Conservation (phyloP, 345 rosid genomes). For the Iberis pinnata region DNA sequence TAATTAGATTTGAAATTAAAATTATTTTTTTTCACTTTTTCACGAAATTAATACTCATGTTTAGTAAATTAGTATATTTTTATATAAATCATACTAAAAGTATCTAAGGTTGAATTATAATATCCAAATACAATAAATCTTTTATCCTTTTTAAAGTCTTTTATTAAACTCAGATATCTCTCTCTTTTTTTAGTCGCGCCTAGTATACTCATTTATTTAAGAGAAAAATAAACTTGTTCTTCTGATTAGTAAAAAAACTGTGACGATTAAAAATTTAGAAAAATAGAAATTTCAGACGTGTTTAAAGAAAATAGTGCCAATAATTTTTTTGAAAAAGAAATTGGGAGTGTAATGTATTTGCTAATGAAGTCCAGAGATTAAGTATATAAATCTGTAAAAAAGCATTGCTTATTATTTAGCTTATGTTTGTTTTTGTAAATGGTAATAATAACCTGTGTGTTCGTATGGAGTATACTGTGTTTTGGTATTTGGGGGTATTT, state of each 20-base stretch:
- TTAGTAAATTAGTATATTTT: no score
- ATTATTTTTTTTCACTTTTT: no score
- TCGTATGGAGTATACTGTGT: constrained; percentile 19
- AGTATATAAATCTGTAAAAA: constrained; percentile 18
- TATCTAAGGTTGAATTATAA: no score
- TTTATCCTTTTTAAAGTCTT: no score
- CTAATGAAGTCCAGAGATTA: not conserved
- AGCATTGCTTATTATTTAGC: no score
- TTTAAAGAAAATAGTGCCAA: not conserved
- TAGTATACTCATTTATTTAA: not conserved
- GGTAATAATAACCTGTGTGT: constrained; percentile 24
- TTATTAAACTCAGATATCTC: no score
- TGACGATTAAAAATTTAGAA: not conserved
- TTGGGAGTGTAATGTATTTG: constrained; percentile 6
- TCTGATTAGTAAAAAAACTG: not conserved
- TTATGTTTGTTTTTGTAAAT: constrained; percentile 10
- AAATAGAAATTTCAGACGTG: not conserved
- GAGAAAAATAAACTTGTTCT: not conserved
- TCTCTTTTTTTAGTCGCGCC: no score
- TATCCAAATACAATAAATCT: no score
- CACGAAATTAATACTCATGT: no score
- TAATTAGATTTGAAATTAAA: no score
- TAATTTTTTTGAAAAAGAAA: not conserved
- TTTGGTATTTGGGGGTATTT: constrained; percentile 1
- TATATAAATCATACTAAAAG: no score